A percentile compares a stretch with the other conserved stretches of the same genome.
These are phyloP conservation scores for Grigorovia yakushimaensis DNA, from an alignment of 805 yeast genomes.

Conservation along the genomic window DNA sequence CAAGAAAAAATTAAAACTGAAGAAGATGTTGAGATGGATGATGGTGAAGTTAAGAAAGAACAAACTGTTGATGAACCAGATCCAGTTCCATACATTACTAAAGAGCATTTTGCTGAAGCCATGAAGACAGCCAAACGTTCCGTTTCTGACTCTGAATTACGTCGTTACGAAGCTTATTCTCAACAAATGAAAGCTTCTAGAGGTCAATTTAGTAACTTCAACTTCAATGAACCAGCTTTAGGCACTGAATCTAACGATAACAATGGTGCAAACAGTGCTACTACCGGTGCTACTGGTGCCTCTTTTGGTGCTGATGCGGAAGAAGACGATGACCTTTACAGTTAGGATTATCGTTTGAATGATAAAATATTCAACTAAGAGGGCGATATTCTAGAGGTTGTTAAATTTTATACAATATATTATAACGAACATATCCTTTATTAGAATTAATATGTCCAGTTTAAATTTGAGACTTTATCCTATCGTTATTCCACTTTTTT, in stretches of 20 bases:
- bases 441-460: not conserved
- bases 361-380: not conserved
- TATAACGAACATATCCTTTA: not conserved
- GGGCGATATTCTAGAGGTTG: not conserved
- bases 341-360: slow-evolving; percentile 15
- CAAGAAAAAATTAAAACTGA: slow-evolving; percentile 33
- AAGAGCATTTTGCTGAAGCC: slow-evolving; percentile 95
- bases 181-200: slow-evolving; percentile 94
- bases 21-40: slow-evolving; percentile 37
- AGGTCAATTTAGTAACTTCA: slow-evolving; percentile 86
- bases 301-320: slow-evolving; percentile 37
- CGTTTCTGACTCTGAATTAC: slow-evolving; percentile 91
- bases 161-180: slow-evolving; percentile 97
- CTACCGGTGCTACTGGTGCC: slow-evolving; percentile 31
- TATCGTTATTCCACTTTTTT: too few relatives aligned
- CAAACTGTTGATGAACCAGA: slow-evolving; percentile 58
- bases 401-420: not conserved
- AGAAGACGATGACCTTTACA: slow-evolving; percentile 62
- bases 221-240: slow-evolving; percentile 53
- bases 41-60: slow-evolving; percentile 33
- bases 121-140: slow-evolving; percentile 99
- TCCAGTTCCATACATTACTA: slow-evolving; percentile 91
- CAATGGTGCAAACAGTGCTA: slow-evolving; percentile 29
- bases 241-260: slow-evolving; percentile 42
- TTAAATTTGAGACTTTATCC: too few relatives aligned